These are phyloP conservation scores for Rhizoclosmatium globosum DNA, from an alignment of 192 early-diverging fungal genomes.

Conservation along the genomic window DNA sequence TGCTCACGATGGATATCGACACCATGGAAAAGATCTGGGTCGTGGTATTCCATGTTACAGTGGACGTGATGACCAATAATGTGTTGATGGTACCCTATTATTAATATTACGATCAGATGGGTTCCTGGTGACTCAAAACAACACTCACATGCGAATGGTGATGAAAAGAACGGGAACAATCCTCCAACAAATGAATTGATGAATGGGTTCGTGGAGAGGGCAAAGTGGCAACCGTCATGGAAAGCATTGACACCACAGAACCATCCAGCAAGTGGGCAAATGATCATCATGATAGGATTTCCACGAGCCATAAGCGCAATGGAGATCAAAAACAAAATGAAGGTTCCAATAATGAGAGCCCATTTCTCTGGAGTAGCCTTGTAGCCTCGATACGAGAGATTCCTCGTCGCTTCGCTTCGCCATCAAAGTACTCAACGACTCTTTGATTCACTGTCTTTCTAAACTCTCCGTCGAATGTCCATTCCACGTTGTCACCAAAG, in stretches of 20 bases:
- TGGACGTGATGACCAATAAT: slow-evolving; percentile 26
- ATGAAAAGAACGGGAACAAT: slow-evolving; percentile 25
- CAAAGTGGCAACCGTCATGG: slow-evolving; percentile 21
- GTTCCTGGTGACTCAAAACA: not conserved
- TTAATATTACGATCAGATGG: not conserved
- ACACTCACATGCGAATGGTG: slow-evolving; percentile 3
- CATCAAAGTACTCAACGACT: slow-evolving; percentile 7
- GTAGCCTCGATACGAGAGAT: slow-evolving; percentile 22
- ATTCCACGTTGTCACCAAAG: not conserved
- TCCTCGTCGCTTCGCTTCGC: slow-evolving; percentile 20
- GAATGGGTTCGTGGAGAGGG: slow-evolving; percentile 5
- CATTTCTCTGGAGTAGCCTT: slow-evolving; percentile 20
- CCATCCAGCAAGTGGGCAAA: not conserved
- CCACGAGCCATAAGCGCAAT: not conserved
- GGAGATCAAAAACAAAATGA: not conserved
- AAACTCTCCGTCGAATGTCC: not conserved
- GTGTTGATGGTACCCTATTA: slow-evolving; percentile 7
- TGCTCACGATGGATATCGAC: slow-evolving; percentile 21
- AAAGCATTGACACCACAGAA: slow-evolving; percentile 19
- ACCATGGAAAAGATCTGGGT: slow-evolving; percentile 21
- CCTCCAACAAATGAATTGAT: slow-evolving; percentile 14
- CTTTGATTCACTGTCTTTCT: not conserved
- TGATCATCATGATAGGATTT: slow-evolving; percentile 7
- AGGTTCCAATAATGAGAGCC: slow-evolving; percentile 1
- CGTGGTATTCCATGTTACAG: slow-evolving; percentile 14